Evolutionary conservation across 2,329 filamentous ascomycete genomes (phyloP).

Genomic region (Penicillium sp.): DNA sequence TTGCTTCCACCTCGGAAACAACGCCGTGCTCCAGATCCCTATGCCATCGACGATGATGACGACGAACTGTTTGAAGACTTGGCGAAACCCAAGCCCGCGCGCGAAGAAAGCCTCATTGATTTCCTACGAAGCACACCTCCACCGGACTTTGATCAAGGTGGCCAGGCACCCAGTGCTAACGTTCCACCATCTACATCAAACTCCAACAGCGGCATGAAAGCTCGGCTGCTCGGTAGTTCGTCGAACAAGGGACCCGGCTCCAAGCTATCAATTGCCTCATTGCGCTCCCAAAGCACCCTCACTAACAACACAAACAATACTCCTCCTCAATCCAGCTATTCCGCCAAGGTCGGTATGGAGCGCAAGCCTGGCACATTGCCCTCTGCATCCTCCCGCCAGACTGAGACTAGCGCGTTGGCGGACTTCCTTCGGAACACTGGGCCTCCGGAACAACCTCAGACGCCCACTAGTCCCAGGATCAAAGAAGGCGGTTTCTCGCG

Average conservation of each 20-base stretch:
- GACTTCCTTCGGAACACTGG: slow-evolving; percentile 65
- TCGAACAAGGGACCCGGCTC: slow-evolving; percentile 25
- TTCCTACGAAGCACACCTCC: slow-evolving; percentile 45
- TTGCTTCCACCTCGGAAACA: slow-evolving; percentile 66
- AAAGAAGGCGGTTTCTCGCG: slow-evolving; percentile 31
- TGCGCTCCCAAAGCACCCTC: slow-evolving; percentile 32
- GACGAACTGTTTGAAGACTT: slow-evolving; percentile 51
- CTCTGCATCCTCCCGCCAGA: slow-evolving; percentile 25
- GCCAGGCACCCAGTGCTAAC: slow-evolving; percentile 27
- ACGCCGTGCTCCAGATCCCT: slow-evolving; percentile 76
- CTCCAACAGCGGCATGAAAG: slow-evolving; percentile 26
- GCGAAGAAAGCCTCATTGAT: slow-evolving; percentile 45
- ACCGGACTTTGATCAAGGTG: slow-evolving; percentile 30
- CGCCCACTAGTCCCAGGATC: slow-evolving; percentile 14
- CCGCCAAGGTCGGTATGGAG: slow-evolving; percentile 35
- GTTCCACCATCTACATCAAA: slow-evolving; percentile 10
- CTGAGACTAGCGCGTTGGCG: slow-evolving; percentile 61
- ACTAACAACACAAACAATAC: slow-evolving; percentile 12
- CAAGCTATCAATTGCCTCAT: slow-evolving; percentile 32
- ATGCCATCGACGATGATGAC: slow-evolving; percentile 74
- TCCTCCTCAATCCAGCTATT: slow-evolving; percentile 33
- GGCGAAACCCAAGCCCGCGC: slow-evolving; percentile 28
- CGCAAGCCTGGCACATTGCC: slow-evolving; percentile 26
- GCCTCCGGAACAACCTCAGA: slow-evolving; percentile 48
- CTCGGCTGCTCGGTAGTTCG: slow-evolving; percentile 32